These are phyloP conservation scores for Fomes fomentarius DNA, from an alignment of 1,284 basidiomycete genomes.

Conservation along the genomic window DNA sequence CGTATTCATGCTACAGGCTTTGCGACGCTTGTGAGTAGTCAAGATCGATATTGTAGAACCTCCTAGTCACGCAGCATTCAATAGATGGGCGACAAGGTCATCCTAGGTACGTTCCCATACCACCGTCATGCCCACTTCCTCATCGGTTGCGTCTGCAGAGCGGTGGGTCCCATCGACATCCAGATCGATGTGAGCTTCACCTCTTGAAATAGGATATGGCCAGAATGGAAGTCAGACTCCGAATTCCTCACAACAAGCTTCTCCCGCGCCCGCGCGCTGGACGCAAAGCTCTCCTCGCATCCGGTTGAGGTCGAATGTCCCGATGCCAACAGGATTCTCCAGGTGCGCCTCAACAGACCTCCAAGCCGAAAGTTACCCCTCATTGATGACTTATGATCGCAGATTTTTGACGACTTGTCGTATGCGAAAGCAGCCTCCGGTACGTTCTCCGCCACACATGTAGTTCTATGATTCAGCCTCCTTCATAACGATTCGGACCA, in stretches of 20 bases:
- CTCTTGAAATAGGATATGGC: conserved; percentile 63
- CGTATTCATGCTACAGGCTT: conserved; percentile 74
- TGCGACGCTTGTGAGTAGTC: conserved; percentile 65
- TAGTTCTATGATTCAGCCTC: neutral
- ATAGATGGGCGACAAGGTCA: conserved; percentile 90
- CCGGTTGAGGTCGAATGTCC: conserved; percentile 94
- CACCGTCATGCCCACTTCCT: neutral
- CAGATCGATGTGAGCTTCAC: too few relatives aligned
- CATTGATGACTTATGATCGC: neutral
- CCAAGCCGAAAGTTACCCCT: too few relatives aligned
- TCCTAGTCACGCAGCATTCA: neutral
- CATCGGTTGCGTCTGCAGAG: too few relatives aligned
- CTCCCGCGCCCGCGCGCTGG: conserved; percentile 79
- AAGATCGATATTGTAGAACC: too few relatives aligned
- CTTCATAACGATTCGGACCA: too few relatives aligned
- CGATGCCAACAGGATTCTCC: conserved; percentile 85
- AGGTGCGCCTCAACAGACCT: conserved; percentile 42
- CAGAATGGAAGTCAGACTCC: conserved; percentile 77
- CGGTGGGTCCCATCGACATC: too few relatives aligned
- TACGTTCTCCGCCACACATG: conserved; percentile 32
- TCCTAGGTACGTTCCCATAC: conserved; percentile 60
- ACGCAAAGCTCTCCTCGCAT: conserved; percentile 91
- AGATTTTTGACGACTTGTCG: conserved; percentile 87
- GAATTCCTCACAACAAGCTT: conserved; percentile 72
- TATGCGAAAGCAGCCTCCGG: conserved; percentile 90